phyloP scores from a whole-genome alignment of 1,284 basidiomycete species.

The Golubevia pallescens region DNA sequence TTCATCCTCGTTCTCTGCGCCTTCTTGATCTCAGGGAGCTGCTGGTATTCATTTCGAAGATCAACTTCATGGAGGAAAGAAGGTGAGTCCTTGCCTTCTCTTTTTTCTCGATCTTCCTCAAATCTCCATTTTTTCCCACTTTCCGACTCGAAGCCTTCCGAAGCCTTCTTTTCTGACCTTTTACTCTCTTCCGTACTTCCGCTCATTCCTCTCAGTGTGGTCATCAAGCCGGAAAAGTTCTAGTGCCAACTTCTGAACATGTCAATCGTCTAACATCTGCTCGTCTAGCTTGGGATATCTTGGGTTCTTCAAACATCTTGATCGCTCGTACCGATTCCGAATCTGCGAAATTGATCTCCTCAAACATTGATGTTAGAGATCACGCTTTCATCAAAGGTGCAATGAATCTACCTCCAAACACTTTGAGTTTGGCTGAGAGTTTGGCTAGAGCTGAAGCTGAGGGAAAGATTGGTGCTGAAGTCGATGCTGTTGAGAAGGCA shows the following conservation, averaged over 20 bases:
- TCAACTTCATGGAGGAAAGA: conserved; percentile 63
- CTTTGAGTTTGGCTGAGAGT: conserved; percentile 47
- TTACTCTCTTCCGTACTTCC: too few species aligned
- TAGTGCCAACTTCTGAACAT: conserved; percentile 86
- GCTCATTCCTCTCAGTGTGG: conserved; percentile 71
- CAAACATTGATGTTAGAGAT: conserved; percentile 79
- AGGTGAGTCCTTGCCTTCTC: conserved; percentile 14
- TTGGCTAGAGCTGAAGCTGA: conserved; percentile 44
- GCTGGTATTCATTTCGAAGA: conserved; percentile 61
- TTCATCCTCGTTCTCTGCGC: neutral
- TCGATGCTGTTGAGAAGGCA: conserved; percentile 54
- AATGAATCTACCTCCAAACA: conserved; percentile 48
- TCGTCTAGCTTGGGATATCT: conserved; percentile 85
- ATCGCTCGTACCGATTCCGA: conserved; percentile 92
- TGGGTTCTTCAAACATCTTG: conserved; percentile 84
- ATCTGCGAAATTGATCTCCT: conserved; percentile 82
- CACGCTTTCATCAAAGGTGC: conserved; percentile 71
- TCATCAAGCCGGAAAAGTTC: conserved; percentile 89
- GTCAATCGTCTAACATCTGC: conserved; percentile 80
- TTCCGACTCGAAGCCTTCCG: neutral
- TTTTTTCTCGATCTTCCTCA: neutral
- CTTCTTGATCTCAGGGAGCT: conserved; percentile 30
- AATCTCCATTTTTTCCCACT: neutral
- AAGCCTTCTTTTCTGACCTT: neutral
- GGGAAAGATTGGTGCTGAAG: conserved; percentile 40